These are phyloP conservation scores for Colletotrichum lentis DNA, from an alignment of 2,329 filamentous ascomycete species.

Conservation along the genomic window DNA sequence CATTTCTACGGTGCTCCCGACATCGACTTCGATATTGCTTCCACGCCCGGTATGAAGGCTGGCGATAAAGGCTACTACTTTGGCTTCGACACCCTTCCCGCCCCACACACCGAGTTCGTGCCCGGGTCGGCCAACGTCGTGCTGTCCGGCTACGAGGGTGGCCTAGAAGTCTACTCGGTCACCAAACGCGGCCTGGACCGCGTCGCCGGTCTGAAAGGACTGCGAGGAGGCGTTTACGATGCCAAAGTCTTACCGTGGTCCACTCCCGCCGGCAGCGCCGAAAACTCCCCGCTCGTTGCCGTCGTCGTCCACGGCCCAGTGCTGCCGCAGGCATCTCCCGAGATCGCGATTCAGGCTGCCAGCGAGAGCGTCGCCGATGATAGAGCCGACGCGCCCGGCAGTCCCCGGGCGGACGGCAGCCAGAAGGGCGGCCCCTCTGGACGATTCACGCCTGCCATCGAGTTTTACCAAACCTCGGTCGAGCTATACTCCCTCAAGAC, in stretches of 20 bases:
- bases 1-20: constrained; percentile 82
- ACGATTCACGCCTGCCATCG: constrained; percentile 53
- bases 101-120: constrained; percentile 44
- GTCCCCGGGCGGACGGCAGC: constrained; percentile 52
- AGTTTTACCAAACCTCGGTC: constrained; percentile 83
- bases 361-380: constrained; percentile 52
- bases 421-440: constrained; percentile 50
- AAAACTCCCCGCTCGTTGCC: constrained; percentile 76
- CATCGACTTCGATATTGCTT: constrained; percentile 72
- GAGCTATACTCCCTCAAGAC: constrained; percentile 87
- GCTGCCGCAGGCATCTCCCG: constrained; percentile 53
- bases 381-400: constrained; percentile 53
- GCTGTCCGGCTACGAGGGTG: constrained; percentile 81
- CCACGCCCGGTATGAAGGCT: constrained; percentile 64
- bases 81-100: constrained; percentile 76
- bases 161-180: constrained; percentile 77
- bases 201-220: constrained; percentile 74
- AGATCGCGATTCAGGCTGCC: constrained; percentile 47
- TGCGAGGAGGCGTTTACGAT: constrained; percentile 80
- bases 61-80: constrained; percentile 80
- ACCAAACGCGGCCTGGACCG: constrained; percentile 75
- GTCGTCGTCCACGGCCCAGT: constrained; percentile 82
- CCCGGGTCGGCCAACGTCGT: constrained; percentile 68
- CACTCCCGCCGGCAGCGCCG: constrained; percentile 59
- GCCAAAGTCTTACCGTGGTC: constrained; percentile 84